Evolutionary conservation across 306 rosid species (phyloP), one percentile per base, ranked within the genome.

Genomic region (Rosa chinensis): DNA sequence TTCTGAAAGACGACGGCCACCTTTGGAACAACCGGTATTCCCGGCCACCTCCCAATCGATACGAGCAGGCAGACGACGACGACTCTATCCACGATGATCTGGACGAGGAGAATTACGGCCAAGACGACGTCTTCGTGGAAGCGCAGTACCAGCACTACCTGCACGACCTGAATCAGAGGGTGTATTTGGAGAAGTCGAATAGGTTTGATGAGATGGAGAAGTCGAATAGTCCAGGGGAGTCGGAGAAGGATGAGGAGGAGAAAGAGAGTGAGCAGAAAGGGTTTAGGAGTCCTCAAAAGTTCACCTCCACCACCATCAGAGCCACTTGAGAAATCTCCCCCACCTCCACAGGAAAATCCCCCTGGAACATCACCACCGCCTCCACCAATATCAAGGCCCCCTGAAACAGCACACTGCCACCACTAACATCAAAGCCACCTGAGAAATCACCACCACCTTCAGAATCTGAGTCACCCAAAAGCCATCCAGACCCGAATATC

Each of bases 181-280:
- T 93, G 39, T 93, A 93, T 81, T 82, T 93, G 84, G 92, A 91
- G 44, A 68, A 88, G 79, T 91, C 98, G 0, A 91, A 89, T 84
- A 90, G 92, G 72, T 85, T 87, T 76, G 98, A 93, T 87, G 97
- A 93, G 90, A 93, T 93, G 97, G 87, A 25, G 25, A 25, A 28
- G 28, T 1, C 28, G 82, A 97, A 93, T 83, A 91, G 98, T 82
- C 98, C 97, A 2, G 94, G 87, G 20, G 94, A 93, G 85, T 87
- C 90, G 2, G 97, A 93, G 74, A 77, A 77, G 76, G 89, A 69
- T 8, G 97, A 85, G 10, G 84, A 85, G 44, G 86, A 85, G 39
- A 12, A 39, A 49, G 69, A 40, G 48, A 69, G 62, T 25, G 70
- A 62, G 32, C 77, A 69, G 7, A 80, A 80, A 25, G 85, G 50